Conservation (phyloP, 257 asterid genomes). For the Ehretia macrophylla region DNA sequence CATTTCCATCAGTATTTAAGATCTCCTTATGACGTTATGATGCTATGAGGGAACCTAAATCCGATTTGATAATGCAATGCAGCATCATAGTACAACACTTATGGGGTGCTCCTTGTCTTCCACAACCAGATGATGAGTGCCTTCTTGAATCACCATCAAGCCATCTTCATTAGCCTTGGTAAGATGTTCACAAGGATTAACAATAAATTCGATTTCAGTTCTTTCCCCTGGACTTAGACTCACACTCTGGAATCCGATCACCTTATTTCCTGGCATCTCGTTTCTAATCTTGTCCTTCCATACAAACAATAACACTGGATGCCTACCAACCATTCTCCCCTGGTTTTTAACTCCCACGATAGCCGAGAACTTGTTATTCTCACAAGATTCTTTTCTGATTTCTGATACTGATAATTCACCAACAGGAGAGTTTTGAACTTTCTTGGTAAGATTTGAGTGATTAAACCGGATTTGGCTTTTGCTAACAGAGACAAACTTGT, state of each 20-base stretch:
- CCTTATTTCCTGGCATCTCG: conserved; percentile 31
- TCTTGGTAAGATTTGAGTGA: background rate
- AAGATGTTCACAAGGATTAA: conserved; percentile 49
- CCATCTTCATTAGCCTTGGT: conserved; percentile 46
- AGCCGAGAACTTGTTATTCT: conserved; percentile 24
- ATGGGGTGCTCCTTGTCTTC: conserved; percentile 43
- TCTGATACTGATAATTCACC: conserved; percentile 25
- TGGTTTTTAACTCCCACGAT: conserved; percentile 35
- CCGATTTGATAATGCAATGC: background rate
- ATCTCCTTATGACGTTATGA: no score
- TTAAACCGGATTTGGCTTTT: conserved; percentile 22
- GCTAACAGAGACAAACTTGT: conserved; percentile 34
- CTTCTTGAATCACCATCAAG: conserved; percentile 41
- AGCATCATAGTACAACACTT: conserved; percentile 27
- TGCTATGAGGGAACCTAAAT: no score
- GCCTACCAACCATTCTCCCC: conserved; percentile 46
- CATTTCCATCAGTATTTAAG: no score
- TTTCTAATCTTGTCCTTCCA: conserved; percentile 14
- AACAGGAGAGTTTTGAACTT: background rate
- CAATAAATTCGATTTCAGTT: conserved; percentile 25
- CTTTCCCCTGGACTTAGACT: conserved; percentile 31
- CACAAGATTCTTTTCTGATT: conserved; percentile 29
- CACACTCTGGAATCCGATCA: conserved; percentile 51
- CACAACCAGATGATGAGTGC: conserved; percentile 31
- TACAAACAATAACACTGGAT: conserved; percentile 42